phyloP scores from a whole-genome alignment of 2,329 filamentous ascomycete species.

The Diaporthe australafricana region DNA sequence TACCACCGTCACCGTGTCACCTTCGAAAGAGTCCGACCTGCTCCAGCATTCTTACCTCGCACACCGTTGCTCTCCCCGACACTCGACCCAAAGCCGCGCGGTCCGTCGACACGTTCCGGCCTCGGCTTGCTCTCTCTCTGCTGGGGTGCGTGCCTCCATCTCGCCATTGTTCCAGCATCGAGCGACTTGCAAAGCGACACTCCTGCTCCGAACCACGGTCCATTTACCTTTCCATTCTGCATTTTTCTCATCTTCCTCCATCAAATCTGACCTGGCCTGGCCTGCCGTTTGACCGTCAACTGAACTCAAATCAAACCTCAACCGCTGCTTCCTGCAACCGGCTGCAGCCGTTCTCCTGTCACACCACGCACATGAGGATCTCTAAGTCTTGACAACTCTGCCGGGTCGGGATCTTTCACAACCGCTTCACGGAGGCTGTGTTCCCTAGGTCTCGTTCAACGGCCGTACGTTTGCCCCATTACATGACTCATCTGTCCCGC shows the following conservation, averaged over 20 bases:
- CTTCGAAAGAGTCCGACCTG: conserved; percentile 2
- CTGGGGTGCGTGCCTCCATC: neutral
- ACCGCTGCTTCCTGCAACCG: conserved; percentile 1
- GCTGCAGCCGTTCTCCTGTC: conserved; percentile 24
- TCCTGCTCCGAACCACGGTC: neutral
- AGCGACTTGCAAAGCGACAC: neutral
- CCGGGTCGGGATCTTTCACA: neutral
- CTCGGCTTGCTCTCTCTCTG: conserved; percentile 1
- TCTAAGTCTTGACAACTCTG: conserved; percentile 5
- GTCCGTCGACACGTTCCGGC: conserved; percentile 19
- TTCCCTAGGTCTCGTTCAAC: conserved; percentile 3
- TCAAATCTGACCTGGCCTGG: neutral
- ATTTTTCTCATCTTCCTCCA: neutral
- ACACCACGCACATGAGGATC: conserved; percentile 32
- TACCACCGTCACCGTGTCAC: neutral
- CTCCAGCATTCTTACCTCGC: neutral
- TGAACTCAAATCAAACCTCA: neutral
- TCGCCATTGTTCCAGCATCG: neutral
- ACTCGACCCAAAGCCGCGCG: neutral
- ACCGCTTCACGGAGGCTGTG: neutral
- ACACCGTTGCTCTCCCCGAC: conserved; percentile 1
- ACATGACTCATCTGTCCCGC: conserved; percentile 2
- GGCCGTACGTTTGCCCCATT: conserved; percentile 21
- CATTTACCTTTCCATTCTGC: neutral
- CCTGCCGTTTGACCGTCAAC: conserved; percentile 1